Conservation (phyloP, 371 early-diverging fungal genomes). For the Mortierella sp. region DNA sequence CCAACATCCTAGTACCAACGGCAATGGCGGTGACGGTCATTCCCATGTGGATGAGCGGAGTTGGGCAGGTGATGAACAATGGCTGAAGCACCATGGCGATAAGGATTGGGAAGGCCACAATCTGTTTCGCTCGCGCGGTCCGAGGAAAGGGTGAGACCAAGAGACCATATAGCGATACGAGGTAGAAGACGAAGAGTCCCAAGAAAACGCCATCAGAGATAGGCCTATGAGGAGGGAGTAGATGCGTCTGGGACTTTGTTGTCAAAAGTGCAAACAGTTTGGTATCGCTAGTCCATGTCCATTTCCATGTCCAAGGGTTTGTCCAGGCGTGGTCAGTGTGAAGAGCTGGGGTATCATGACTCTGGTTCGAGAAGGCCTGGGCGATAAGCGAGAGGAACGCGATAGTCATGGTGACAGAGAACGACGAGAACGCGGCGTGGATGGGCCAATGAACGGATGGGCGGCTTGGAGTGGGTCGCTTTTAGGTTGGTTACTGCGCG, state of each 20-base stretch:
- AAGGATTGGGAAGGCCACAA: slow-evolving; percentile 22
- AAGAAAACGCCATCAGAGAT: slow-evolving; percentile 12
- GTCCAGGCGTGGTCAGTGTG: background rate
- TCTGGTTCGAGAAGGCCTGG: slow-evolving; percentile 8
- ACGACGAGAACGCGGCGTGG: too few relatives aligned
- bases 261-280: slow-evolving; percentile 19
- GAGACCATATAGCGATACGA: slow-evolving; percentile 20
- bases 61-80: slow-evolving; percentile 23
- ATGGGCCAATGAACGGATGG: too few relatives aligned
- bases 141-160: slow-evolving; percentile 19
- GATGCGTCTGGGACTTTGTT: background rate
- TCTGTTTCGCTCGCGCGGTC: slow-evolving; percentile 25
- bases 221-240: slow-evolving; percentile 13
- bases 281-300: slow-evolving; percentile 11
- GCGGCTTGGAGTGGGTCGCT: too few relatives aligned
- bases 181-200: slow-evolving; percentile 5
- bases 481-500: too few relatives aligned
- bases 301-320: slow-evolving; percentile 11
- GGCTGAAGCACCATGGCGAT: slow-evolving; percentile 11
- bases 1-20: slow-evolving; percentile 24
- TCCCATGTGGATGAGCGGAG: slow-evolving; percentile 11
- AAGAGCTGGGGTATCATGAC: background rate
- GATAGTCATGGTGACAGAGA: too few relatives aligned
- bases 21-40: slow-evolving; percentile 23
- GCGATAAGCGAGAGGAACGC: slow-evolving; percentile 7